A percentile compares a stretch with the other conserved stretches of the same genome.
phyloP scores from a whole-genome alignment of 75 land plant genomes.

The Azolla pinnata region DNA sequence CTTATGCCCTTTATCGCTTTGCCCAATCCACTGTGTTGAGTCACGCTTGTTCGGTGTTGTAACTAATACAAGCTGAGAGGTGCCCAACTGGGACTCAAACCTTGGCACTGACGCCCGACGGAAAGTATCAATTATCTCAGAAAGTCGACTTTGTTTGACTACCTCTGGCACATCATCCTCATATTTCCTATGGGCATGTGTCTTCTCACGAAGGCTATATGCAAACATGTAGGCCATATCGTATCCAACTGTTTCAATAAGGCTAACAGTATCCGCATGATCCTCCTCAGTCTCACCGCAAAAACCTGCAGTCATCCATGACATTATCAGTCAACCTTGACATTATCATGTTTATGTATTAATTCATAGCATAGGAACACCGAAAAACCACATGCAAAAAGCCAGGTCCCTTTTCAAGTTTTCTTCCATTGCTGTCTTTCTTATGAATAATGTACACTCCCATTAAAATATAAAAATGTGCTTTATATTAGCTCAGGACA shows the following conservation, averaged over 20 bases:
- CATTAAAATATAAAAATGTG: too few relatives aligned
- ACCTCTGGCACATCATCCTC: constrained; percentile 81
- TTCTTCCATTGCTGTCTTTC: too few relatives aligned
- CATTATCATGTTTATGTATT: too few relatives aligned
- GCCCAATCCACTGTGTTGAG: constrained; percentile 83
- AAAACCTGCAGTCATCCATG: constrained; percentile 60
- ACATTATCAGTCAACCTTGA: too few relatives aligned
- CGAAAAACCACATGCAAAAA: too few relatives aligned
- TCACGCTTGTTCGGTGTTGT: constrained; percentile 85
- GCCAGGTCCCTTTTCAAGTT: too few relatives aligned
- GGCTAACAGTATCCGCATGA: constrained; percentile 61
- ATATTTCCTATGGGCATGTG: constrained; percentile 90
- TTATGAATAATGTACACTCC: too few relatives aligned
- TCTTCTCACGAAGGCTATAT: constrained; percentile 91
- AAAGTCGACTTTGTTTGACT: constrained; percentile 69
- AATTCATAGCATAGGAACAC: too few relatives aligned
- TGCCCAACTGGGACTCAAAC: constrained; percentile 69
- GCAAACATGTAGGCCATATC: constrained; percentile 99
- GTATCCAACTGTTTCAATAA: constrained; percentile 74
- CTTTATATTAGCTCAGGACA: too few relatives aligned
- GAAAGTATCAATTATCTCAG: constrained; percentile 75
- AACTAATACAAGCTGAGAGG: constrained; percentile 73
- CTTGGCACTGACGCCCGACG: constrained; percentile 59
- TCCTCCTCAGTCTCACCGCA: constrained; percentile 99
- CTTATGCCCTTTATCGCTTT: constrained; percentile 81